Evolutionary conservation across 2,329 filamentous ascomycete genomes (phyloP).

Genomic region (Aspergillus carbonarius): DNA sequence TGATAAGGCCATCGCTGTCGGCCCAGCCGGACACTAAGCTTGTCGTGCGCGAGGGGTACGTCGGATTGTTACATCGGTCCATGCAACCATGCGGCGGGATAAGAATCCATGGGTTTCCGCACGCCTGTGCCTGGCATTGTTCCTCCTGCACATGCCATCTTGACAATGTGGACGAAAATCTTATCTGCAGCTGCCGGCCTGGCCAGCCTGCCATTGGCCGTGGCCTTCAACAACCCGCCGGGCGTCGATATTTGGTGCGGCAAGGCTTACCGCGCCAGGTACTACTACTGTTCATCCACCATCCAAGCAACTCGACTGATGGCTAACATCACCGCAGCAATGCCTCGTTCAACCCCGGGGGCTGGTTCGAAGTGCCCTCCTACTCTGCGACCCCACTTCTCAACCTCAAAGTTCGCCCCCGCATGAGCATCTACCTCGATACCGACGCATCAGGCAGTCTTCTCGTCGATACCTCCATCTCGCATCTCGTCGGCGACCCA

Average conservation of each 20-base stretch:
- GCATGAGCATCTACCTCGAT: conserved; percentile 3
- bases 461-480: neutral
- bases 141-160: neutral
- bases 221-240: neutral
- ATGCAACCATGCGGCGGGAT: neutral
- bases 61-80: neutral
- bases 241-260: conserved; percentile 2
- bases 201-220: neutral
- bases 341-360: conserved; percentile 1
- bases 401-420: neutral
- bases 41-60: neutral
- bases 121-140: neutral
- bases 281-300: no score
- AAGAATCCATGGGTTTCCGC: neutral
- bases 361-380: neutral
- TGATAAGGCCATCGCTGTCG: neutral
- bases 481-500: neutral
- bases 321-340: neutral
- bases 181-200: neutral
- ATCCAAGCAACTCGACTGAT: neutral
- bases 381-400: neutral
- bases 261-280: conserved; percentile 1
- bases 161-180: neutral
- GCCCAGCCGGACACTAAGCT: neutral
- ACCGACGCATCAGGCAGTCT: neutral